Conservation (phyloP, 2,329 filamentous ascomycete genomes). For the Pleomassaria siparia region DNA sequence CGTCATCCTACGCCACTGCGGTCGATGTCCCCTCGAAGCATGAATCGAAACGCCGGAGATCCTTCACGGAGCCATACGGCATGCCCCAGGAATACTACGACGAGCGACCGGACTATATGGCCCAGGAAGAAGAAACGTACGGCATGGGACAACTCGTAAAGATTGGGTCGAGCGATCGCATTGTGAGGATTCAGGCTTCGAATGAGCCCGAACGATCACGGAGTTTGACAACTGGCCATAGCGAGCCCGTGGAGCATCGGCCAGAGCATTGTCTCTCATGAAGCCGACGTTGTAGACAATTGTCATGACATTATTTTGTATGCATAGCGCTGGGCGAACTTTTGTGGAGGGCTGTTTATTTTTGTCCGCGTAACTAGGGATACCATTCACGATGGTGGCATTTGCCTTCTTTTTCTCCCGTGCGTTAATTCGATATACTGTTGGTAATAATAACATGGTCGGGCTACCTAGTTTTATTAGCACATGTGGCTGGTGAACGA, state of each 20-base stretch:
- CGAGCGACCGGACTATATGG: slow-evolving; percentile 3
- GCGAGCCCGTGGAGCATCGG: slow-evolving; percentile 16
- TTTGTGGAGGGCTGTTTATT: too few species aligned
- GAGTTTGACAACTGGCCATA: slow-evolving; percentile 19
- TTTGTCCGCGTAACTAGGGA: not conserved
- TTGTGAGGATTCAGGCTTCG: slow-evolving; percentile 1
- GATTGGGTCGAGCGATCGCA: slow-evolving; percentile 12
- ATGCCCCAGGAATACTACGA: slow-evolving; percentile 8
- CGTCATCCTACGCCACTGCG: slow-evolving; percentile 15
- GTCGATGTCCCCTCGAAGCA: slow-evolving; percentile 1
- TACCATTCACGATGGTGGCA: not conserved
- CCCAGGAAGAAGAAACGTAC: slow-evolving; percentile 13
- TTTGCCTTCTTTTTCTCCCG: too few species aligned
- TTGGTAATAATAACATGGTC: too few species aligned
- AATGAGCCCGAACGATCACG: slow-evolving; percentile 7
- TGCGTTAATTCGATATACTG: not conserved
- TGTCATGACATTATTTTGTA: not conserved
- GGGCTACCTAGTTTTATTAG: too few species aligned
- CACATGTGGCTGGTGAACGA: too few species aligned
- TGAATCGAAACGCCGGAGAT: slow-evolving; percentile 4
- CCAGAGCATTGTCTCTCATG: slow-evolving; percentile 19
- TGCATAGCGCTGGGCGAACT: not conserved
- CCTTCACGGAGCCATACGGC: slow-evolving; percentile 5
- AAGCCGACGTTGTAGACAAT: not conserved
- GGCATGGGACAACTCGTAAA: slow-evolving; percentile 19